Base-by-base conservation (phyloP, 148 eudicot genomes). In the Amaranthus hypochondriacus region DNA sequence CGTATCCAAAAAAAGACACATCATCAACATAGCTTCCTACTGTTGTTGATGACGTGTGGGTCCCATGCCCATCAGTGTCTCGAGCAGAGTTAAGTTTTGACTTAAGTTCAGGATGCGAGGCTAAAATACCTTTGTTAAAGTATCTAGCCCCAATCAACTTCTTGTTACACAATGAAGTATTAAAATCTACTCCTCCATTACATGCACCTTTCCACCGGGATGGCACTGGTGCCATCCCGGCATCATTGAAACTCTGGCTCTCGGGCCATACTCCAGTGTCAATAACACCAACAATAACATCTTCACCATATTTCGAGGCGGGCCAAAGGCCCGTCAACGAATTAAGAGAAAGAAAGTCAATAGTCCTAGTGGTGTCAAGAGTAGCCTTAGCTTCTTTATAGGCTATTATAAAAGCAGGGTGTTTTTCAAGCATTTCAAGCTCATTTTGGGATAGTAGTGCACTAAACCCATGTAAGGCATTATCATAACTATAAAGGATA, bases 211-310 rank as follows among this genome's bases (percentile, higher is more conserved):
- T 87, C 91, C 89, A 89, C 57, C 52, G 86, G 0, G 81, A 9
- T 5, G 86, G 83, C 6, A 71, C 75, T 3, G 80, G 64, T 6
- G 79, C 74, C 88, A 90, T 75, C 10, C 91, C 88, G 18, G 76
- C 62, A 11, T 88, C 95, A 0, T 62, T 75, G 68, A 75, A 90
- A 80, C 92, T 90, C 55, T 1, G 54, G 49, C 87, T 86, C 80
- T 90, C 95, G 0, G 95, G 95, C 92, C 95, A 88, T 0, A 88
- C 81, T 5, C 95, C 95, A 3, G 86, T 78, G 81, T 90, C 95
- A 1, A 88, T 73, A 44, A 90, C 84, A 5, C 90, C 90, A 43
- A 89, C 69, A 10, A 89, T 81, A 51, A 89, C 77, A 2, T 84
- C 88, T 1, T 78, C 71, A 57, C 90, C 90, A 66, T 68, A 87